These are phyloP conservation scores for Trichothecium sympodiale DNA, from an alignment of 2,329 filamentous ascomycete genomes.

Conservation along the genomic window DNA sequence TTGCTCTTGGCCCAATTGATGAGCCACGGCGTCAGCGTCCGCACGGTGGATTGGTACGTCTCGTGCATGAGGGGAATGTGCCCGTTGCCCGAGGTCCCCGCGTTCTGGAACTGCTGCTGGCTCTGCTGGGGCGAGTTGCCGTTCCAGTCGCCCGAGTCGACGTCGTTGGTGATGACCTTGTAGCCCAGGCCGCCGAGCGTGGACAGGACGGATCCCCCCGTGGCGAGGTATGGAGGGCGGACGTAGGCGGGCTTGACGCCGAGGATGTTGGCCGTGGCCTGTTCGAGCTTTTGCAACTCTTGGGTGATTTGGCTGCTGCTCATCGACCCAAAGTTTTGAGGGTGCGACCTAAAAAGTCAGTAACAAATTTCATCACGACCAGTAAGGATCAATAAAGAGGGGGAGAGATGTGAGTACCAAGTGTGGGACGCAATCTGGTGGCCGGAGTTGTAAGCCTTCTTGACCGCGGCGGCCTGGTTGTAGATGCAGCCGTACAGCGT, in stretches of 20 bases:
- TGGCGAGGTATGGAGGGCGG: constrained; percentile 38
- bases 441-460: constrained; percentile 36
- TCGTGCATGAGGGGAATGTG: constrained; percentile 50
- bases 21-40: constrained; percentile 35
- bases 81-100: constrained; percentile 29
- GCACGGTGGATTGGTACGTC: constrained; percentile 37
- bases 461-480: constrained; percentile 38
- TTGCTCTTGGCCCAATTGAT: constrained; percentile 39
- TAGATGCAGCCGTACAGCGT: constrained; percentile 40
- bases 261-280: constrained; percentile 38
- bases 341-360: constrained; percentile 27
- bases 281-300: constrained; percentile 39
- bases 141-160: constrained; percentile 53
- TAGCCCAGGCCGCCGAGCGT: constrained; percentile 38
- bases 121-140: constrained; percentile 37
- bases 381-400: background rate
- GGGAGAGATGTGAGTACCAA: constrained; percentile 21
- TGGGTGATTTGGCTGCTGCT: constrained; percentile 24
- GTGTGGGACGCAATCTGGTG: constrained; percentile 45
- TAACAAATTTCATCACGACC: background rate
- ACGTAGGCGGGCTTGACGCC: constrained; percentile 38
- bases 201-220: constrained; percentile 28
- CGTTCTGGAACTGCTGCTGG: constrained; percentile 37
- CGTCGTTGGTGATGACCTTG: constrained; percentile 49
- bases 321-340: constrained; percentile 28